Conservation (phyloP, 2,329 filamentous ascomycete genomes). For the Sordariomycetes sp. region DNA sequence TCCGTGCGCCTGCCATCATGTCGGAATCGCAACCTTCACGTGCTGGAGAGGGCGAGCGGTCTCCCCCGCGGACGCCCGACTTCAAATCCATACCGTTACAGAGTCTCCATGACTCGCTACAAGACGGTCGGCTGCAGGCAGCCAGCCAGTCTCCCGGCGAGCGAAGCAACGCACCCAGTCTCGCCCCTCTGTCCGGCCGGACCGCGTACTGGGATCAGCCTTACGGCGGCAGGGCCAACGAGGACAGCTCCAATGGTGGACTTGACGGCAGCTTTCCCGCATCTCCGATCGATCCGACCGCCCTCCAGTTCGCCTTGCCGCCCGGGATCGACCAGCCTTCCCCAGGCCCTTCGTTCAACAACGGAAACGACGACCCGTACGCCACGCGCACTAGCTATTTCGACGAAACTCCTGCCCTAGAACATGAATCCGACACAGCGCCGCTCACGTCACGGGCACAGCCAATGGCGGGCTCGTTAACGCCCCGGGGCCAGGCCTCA, state of each 20-base stretch:
- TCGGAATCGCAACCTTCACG: background rate
- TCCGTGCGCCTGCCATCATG: background rate
- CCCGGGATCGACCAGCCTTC: conserved; percentile 29
- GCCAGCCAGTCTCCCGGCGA: conserved; percentile 2
- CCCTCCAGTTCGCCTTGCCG: conserved; percentile 40
- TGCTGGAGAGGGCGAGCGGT: conserved; percentile 1
- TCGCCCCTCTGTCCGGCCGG: conserved; percentile 25
- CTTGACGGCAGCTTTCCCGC: conserved; percentile 11
- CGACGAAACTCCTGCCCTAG: conserved; percentile 19
- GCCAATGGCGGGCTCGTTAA: conserved; percentile 37
- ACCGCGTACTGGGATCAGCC: conserved; percentile 40
- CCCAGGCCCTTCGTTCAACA: conserved; percentile 13
- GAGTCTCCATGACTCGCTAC: conserved; percentile 5
- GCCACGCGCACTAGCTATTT: conserved; percentile 8
- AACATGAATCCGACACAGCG: conserved; percentile 43
- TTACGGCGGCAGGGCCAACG: conserved; percentile 22
- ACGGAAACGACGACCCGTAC: conserved; percentile 4
- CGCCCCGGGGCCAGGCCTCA: conserved; percentile 23
- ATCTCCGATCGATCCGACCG: conserved; percentile 39
- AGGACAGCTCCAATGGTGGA: conserved; percentile 13
- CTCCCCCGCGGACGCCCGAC: background rate
- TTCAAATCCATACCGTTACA: background rate
- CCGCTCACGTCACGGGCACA: conserved; percentile 43
- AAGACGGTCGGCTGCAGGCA: conserved; percentile 10
- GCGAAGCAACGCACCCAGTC: background rate